Base-by-base conservation (phyloP, 2,329 filamentous ascomycete species). In the Catunica adiposa region DNA sequence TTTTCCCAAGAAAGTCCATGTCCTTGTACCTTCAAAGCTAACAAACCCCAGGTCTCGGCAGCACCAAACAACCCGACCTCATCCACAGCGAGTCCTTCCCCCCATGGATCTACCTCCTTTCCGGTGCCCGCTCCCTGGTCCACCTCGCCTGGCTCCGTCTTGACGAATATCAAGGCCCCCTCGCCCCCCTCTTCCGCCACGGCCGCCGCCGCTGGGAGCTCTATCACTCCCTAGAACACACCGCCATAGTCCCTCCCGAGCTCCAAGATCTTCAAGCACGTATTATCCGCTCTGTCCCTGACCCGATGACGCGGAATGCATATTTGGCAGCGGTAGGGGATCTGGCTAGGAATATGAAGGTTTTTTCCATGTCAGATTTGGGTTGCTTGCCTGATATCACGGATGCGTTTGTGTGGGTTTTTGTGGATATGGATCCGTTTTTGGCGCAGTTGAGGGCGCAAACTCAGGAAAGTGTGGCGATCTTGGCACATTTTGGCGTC, bases 341-440 rank as follows among this genome's bases (percentile, higher is more conserved):
- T 25, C 50, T 58, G 7, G 53, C 56, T 1, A 47, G 56, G 25
- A 58, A 58, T 44, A 58, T 56, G 7, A 56, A 44, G 25, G 50
- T 54, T 14, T 56, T 55, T 22, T 50, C 37, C 9, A 40, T 51
- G 15, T 23, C 46, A n/a, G 53, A 56, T 15, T 38, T 56, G 50
- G 37, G 44, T 14, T 56, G 17, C 34, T 47, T 56, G 20, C 53
- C 56, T 1, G 69, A 71, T 46, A 61, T 66, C n/a, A 62, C 64
- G 1, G 69, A 71, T 56, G 62, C 68, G 1, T 70, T 71, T 54
- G 61, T 67, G 3, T 71, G 69, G 69, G 62, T 70, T 42, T 71
- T 68, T 61, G 56, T 58, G 20, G 62, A 69, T 9, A 62, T 65
- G 3, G 65, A 69, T 56, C 64, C 65, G 3, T 67, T 68, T 23